These are phyloP conservation scores for Ploettnerulaceae sp. DNA, from an alignment of 2,329 filamentous ascomycete genomes.

Conservation along the genomic window DNA sequence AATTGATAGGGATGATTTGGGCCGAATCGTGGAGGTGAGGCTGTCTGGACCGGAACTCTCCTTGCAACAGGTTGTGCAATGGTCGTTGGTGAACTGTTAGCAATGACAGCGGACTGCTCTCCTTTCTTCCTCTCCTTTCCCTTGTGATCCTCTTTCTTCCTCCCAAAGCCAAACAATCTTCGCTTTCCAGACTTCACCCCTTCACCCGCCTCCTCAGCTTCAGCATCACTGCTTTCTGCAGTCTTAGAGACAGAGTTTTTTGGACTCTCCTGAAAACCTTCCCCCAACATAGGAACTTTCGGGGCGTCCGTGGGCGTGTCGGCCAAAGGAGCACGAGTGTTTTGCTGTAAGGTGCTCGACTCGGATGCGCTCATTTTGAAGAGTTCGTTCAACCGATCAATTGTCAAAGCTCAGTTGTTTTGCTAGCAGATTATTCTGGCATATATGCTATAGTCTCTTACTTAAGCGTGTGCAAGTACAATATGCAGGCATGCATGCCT, in stretches of 20 bases:
- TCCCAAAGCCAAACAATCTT: slow-evolving; percentile 56
- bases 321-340: slow-evolving; percentile 25
- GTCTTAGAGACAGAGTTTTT: slow-evolving; percentile 22
- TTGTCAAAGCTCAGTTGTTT: not conserved
- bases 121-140: slow-evolving; percentile 38
- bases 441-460: slow-evolving; percentile 17
- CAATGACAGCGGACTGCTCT: slow-evolving; percentile 24
- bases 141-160: slow-evolving; percentile 52
- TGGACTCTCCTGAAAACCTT: slow-evolving; percentile 32
- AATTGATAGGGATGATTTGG: slow-evolving; percentile 37
- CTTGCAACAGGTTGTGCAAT: slow-evolving; percentile 26
- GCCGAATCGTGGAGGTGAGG: slow-evolving; percentile 41
- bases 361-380: slow-evolving; percentile 32
- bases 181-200: slow-evolving; percentile 47
- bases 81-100: slow-evolving; percentile 22
- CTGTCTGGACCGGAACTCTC: slow-evolving; percentile 36
- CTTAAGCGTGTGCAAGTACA: slow-evolving; percentile 19
- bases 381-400: not conserved
- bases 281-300: slow-evolving; percentile 33
- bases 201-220: slow-evolving; percentile 31
- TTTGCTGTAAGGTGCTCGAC: slow-evolving; percentile 28
- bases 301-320: slow-evolving; percentile 23
- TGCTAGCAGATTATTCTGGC: slow-evolving; percentile 6
- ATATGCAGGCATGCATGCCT: slow-evolving; percentile 12
- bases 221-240: slow-evolving; percentile 26